Evolutionary conservation across 805 yeast genomes (phyloP), one percentile per base, ranked within the genome.

Genomic region (Barnettozyma sp.): DNA sequence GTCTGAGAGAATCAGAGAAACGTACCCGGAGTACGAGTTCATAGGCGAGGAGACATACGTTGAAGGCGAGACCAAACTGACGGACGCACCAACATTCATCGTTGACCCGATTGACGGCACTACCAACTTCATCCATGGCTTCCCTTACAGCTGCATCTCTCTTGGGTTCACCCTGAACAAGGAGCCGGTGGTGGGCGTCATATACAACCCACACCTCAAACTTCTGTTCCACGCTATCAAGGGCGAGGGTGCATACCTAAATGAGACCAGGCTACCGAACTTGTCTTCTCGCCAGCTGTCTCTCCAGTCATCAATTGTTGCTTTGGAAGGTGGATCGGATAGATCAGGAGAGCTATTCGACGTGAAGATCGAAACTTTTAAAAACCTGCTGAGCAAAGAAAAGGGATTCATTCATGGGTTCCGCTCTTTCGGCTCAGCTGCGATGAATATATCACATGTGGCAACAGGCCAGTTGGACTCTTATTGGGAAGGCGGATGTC

Each of bases 401-500:
- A 78, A 78, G 33, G 80, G 74, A 0, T 71, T 63, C 51, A 67
- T 71, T 24, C 83, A 77, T 47, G 83, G 83, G 0, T 71, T 72
- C 50, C 65, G 83, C 50, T 63, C 73, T 15, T 55, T 73, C 37
- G 83, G 83, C 3, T 73, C 80, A 14, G 82, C 82, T 0, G 83
- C 83, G 6, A 65, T 76, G 68, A 76, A 76, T 49, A 54, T 74
- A 25, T 68, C 78, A 30, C 68, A 70, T 30, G 73, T 72, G 5
- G 81, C 82, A 1, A 61, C 71, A 4, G 83, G 83, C 6, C 63
- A 62, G 39, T 41, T 75, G 19, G 83, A 77, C 48, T 66, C 74
- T 4, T 77, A 77, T 54, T 77, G 82, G 81, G 81, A 75, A 55
- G 81, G 80, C 33, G 81, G 81, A n/a, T 74, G 79, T 49, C 73